These are phyloP conservation scores for Phytophthora aleatoria DNA, from an alignment of 352 stramenopile genomes.

Conservation along the genomic window DNA sequence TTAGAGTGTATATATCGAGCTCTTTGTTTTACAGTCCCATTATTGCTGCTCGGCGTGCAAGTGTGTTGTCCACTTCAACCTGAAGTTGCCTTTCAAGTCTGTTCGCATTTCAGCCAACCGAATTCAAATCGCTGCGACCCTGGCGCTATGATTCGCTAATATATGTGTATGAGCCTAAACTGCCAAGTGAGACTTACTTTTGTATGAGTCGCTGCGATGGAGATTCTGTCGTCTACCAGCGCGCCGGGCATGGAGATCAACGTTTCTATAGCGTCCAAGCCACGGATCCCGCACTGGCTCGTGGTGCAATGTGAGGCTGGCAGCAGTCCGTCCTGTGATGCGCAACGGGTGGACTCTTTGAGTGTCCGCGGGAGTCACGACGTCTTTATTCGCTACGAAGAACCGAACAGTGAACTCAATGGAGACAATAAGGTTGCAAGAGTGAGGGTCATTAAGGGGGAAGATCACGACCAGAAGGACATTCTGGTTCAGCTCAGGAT, in stretches of 20 bases:
- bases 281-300: conserved; percentile 13
- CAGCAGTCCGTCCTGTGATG: conserved; percentile 25
- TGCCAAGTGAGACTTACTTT: neutral
- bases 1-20: no score
- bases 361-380: conserved; percentile 15
- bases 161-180: no score
- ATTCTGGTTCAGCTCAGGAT: conserved; percentile 11
- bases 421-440: conserved; percentile 5
- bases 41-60: no score
- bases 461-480: conserved; percentile 21
- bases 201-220: conserved; percentile 19
- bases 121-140: neutral
- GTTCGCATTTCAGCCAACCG: conserved; percentile 6
- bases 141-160: neutral
- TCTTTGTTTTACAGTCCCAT: no score
- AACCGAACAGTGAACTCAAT: neutral
- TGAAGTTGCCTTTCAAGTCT: conserved; percentile 16
- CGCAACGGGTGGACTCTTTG: conserved; percentile 24
- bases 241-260: conserved; percentile 10
- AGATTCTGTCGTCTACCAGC: conserved; percentile 9
- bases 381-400: conserved; percentile 30
- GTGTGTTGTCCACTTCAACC: conserved; percentile 9
- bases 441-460: conserved; percentile 27
- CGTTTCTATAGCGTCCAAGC: conserved; percentile 20
- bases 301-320: conserved; percentile 22